Conservation (phyloP, 345 rosid genomes). For the Crucihimalaya himalaica region DNA sequence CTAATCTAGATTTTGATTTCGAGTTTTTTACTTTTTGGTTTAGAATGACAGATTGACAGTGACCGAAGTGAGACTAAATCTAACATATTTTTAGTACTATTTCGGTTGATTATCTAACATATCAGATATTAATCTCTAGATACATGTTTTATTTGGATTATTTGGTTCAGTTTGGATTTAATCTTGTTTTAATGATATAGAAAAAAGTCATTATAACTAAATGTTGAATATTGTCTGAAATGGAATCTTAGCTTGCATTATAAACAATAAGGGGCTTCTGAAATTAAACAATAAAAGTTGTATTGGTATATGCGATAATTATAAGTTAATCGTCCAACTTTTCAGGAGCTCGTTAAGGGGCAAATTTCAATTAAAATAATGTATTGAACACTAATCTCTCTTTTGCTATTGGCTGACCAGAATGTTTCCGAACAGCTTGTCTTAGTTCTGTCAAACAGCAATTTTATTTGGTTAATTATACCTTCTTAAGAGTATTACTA, state of each 20-base stretch:
- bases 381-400: conserved; percentile 23
- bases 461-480: conserved; percentile 16
- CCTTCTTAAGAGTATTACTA: background rate
- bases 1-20: background rate
- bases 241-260: conserved; percentile 25
- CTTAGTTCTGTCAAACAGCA: conserved; percentile 27
- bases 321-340: conserved; percentile 38
- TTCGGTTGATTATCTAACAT: background rate
- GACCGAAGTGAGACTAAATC: background rate
- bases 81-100: background rate
- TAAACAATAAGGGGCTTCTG: conserved; percentile 7
- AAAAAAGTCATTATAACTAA: background rate
- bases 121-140: background rate
- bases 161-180: background rate
- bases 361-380: conserved; percentile 7
- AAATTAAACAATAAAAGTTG: background rate
- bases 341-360: conserved; percentile 34
- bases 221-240: conserved; percentile 8
- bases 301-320: conserved; percentile 14
- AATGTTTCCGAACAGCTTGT: conserved; percentile 26
- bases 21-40: background rate
- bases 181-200: background rate
- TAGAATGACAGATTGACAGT: conserved; percentile 1
- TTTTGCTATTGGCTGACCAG: conserved; percentile 22
- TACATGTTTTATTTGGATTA: background rate